Evolutionary conservation across 2,329 filamentous ascomycete species (phyloP).

Genomic region (Pseudopithomyces chartarum): DNA sequence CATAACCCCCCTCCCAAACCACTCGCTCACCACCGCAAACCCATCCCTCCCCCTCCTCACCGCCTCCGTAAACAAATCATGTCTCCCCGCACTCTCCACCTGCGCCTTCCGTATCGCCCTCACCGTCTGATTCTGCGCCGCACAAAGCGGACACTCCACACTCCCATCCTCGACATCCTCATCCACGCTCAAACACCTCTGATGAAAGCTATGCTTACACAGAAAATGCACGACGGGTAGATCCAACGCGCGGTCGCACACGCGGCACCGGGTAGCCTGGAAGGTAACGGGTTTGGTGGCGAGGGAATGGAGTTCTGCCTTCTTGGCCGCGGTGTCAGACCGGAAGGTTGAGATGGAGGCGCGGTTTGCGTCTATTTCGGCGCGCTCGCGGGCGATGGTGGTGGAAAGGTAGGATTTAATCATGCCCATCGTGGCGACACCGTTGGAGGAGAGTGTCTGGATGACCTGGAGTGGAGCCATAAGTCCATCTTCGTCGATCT

Average conservation of each 20-base stretch:
- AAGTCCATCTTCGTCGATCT: slow-evolving; percentile 86
- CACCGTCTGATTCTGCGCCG: slow-evolving; percentile 83
- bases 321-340: slow-evolving; percentile 79
- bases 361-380: slow-evolving; percentile 83
- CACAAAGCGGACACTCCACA: slow-evolving; percentile 85
- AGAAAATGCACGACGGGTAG: slow-evolving; percentile 93
- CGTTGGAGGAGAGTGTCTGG: slow-evolving; percentile 79
- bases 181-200: slow-evolving; percentile 76
- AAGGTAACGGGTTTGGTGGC: slow-evolving; percentile 83
- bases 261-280: slow-evolving; percentile 84
- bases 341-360: slow-evolving; percentile 83
- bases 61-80: slow-evolving; percentile 86
- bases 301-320: slow-evolving; percentile 77
- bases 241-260: slow-evolving; percentile 78
- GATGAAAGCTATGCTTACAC: slow-evolving; percentile 96
- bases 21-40: slow-evolving; percentile 90
- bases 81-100: slow-evolving; percentile 81
- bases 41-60: slow-evolving; percentile 77
- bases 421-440: slow-evolving; percentile 95
- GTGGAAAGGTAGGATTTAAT: slow-evolving; percentile 89
- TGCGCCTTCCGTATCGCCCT: slow-evolving; percentile 85
- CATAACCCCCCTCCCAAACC: slow-evolving; percentile 95
- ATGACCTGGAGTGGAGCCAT: slow-evolving; percentile 98
- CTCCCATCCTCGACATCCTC: slow-evolving; percentile 65
- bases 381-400: slow-evolving; percentile 86